Evolutionary conservation across 768 basidiomycete species (phyloP), one percentile per base, ranked within the genome.

Genomic region (Boletus rubescentipes): DNA sequence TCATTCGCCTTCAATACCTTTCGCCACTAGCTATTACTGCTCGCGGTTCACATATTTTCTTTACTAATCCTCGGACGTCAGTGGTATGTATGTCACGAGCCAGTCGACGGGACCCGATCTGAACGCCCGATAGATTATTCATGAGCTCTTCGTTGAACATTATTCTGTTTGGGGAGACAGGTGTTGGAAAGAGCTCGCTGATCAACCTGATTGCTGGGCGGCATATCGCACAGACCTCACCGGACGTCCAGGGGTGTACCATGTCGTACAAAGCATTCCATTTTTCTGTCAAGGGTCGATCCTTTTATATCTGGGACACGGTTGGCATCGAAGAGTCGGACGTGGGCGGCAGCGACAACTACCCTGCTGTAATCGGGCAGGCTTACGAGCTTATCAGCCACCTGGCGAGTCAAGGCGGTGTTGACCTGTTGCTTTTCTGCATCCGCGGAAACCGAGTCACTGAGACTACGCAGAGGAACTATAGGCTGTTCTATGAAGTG

Each of bases 371-470:
- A 8, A 66, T 73, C 45, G 64, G 61, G 49, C 60, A 73, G 39
- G 62, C 70, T 18, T 58, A 50, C 47, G 32, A 51, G 3, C 74
- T 80, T 7, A 68, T 80, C 54, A 59, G 63, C 12, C 59, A 57
- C 3, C 60, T 79, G 9, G 29, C 55, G 4, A 36, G 30, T 3
- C 58, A 46, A 12, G 72, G 65, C 1, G 78, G 79, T 31, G 62
- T 80, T 14, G 67, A 68, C 55, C 71, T 79, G 23, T 64, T 79
- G 1, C 64, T 79, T 0, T 78, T 72, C 56, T 72, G 72, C 55
- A 72, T 79, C n/a, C 72, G 74, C 3, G 75, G 69, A 12, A 73
- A 75, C n/a, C 62, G 74, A 37, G 68, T 77, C 61, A 73, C 67
- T 8, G 72, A 69, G 41, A 64, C 63, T 1, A 63, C 68, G 37